Percentiles rank a stretch among this genome's conserved stretches.
phyloP scores from a whole-genome alignment of 306 rosid genomes.

The Cicer arietinum region DNA sequence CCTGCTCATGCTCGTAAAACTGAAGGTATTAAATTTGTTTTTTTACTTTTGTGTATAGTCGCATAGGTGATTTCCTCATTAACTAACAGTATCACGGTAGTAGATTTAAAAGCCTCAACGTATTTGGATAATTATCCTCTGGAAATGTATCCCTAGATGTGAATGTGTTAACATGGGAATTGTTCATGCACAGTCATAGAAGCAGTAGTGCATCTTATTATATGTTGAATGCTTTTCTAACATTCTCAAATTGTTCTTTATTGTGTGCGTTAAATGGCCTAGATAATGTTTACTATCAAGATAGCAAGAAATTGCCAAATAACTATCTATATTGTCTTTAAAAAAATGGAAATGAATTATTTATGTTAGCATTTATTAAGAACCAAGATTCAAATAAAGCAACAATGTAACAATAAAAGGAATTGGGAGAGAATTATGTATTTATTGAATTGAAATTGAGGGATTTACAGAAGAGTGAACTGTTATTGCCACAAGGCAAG shows the following conservation, averaged over 20 bases:
- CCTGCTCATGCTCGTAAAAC: constrained; percentile 42
- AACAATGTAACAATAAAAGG: no score
- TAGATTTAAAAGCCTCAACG: not conserved
- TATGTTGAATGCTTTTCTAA: not conserved
- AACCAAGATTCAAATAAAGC: no score
- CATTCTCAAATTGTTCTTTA: constrained; percentile 40
- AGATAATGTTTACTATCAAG: not conserved
- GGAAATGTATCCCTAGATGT: constrained; percentile 14
- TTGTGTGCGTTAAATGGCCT: constrained; percentile 4
- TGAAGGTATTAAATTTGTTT: constrained; percentile 45
- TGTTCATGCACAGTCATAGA: constrained; percentile 19
- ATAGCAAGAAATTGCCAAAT: constrained; percentile 11
- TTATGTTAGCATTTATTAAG: not conserved
- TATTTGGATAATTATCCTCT: not conserved
- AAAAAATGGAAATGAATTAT: constrained; percentile 6
- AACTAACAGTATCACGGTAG: not conserved
- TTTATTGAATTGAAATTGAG: no score
- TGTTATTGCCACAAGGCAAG: no score
- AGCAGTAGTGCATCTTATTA: constrained; percentile 6
- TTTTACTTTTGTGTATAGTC: not conserved
- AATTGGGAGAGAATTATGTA: no score
- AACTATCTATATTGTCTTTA: constrained; percentile 12
- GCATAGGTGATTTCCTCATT: constrained; percentile 24
- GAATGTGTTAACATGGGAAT: not conserved
- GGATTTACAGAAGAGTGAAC: no score